phyloP scores from a whole-genome alignment of 306 rosid species.

The Glycine soja region DNA sequence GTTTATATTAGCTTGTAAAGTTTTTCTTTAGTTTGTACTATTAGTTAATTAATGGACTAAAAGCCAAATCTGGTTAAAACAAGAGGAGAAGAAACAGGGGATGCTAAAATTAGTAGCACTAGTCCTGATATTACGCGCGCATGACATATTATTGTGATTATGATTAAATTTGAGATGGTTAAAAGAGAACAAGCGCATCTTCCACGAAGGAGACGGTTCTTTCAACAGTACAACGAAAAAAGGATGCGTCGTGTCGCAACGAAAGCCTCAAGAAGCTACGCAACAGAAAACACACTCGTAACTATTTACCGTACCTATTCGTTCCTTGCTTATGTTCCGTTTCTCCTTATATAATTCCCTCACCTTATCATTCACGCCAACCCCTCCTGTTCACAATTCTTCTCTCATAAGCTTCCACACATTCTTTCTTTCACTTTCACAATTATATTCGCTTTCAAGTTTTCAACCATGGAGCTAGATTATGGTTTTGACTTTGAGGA shows the following conservation, averaged over 20 bases:
- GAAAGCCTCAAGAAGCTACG: conserved; percentile 45
- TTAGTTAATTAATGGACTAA: neutral
- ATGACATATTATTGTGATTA: conserved; percentile 10
- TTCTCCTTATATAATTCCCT: conserved; percentile 26
- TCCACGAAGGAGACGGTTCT: conserved; percentile 24
- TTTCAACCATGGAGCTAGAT: conserved; percentile 43
- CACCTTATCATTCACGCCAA: neutral
- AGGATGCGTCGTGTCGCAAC: neutral
- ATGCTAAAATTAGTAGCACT: no score
- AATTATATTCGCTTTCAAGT: neutral
- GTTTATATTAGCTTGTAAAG: neutral
- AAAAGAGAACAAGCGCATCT: conserved; percentile 8
- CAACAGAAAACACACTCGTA: neutral
- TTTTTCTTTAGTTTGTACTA: neutral
- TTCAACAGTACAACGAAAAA: neutral
- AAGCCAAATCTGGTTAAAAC: neutral
- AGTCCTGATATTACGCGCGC: neutral
- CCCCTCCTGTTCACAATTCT: conserved; percentile 17
- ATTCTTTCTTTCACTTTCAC: neutral
- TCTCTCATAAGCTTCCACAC: conserved; percentile 11
- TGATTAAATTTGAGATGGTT: neutral
- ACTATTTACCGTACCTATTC: neutral
- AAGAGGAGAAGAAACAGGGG: no score
- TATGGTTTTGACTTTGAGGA: conserved; percentile 62
- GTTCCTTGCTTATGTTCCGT: neutral